Evolutionary conservation across 768 basidiomycete species (phyloP).

Genomic region (Phallus indusiatus): DNA sequence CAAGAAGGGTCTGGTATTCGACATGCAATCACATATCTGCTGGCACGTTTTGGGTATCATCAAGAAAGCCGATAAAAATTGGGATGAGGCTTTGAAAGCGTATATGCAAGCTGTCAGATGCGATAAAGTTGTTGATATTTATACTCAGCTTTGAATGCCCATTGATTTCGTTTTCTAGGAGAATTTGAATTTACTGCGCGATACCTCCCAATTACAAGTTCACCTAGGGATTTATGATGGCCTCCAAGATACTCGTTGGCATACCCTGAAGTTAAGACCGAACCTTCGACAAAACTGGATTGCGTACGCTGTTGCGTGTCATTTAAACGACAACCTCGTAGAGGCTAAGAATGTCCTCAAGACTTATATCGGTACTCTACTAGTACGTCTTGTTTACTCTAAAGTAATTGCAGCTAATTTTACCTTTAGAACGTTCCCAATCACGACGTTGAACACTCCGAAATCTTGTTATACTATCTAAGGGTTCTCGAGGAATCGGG

Average conservation of each 20-base stretch:
- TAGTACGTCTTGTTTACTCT: constrained; percentile 35
- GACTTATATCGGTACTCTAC: constrained; percentile 59
- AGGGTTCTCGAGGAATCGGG: constrained; percentile 64
- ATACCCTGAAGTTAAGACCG: constrained; percentile 72
- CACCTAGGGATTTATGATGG: constrained; percentile 75
- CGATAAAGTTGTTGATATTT: constrained; percentile 58
- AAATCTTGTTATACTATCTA: constrained; percentile 71
- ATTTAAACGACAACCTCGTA: constrained; percentile 63
- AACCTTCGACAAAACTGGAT: constrained; percentile 85
- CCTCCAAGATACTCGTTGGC: constrained; percentile 74
- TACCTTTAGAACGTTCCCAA: constrained; percentile 55
- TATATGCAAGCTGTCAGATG: constrained; percentile 83
- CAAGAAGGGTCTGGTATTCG: constrained; percentile 72
- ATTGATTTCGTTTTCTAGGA: constrained; percentile 42
- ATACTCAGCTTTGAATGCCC: neutral
- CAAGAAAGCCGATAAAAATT: constrained; percentile 90
- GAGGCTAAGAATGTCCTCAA: constrained; percentile 69
- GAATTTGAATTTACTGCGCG: constrained; percentile 87
- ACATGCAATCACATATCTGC: constrained; percentile 84
- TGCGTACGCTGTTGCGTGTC: constrained; percentile 79
- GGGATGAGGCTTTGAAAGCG: constrained; percentile 87
- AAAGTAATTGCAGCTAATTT: constrained; percentile 9
- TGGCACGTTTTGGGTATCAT: constrained; percentile 98
- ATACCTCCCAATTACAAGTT: constrained; percentile 80
- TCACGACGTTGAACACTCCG: constrained; percentile 77